Percentiles rank a stretch among this genome's conserved stretches.
Conservation (phyloP, 139 green algal genomes). For the Coccomyxa sp. region DNA sequence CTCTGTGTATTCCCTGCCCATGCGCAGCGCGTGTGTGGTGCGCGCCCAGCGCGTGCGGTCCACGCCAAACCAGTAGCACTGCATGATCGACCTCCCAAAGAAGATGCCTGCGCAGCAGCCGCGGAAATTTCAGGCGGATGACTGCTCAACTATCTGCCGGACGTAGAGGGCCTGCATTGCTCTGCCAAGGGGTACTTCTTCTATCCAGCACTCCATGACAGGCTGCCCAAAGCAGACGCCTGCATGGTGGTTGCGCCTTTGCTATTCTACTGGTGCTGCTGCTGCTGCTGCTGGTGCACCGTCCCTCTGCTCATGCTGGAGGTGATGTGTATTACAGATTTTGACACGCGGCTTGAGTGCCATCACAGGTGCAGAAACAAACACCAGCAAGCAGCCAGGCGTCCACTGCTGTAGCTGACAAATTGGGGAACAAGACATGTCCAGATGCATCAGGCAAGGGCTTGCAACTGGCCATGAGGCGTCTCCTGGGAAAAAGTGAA, state of each 20-base stretch:
- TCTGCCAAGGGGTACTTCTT: no score
- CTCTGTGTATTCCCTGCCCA: conserved; percentile 32
- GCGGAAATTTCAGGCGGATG: no score
- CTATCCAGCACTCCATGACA: no score
- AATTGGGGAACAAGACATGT: not conserved
- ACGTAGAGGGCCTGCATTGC: no score
- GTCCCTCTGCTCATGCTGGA: no score
- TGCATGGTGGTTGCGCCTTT: not conserved
- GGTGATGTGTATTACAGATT: no score
- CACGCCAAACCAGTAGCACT: conserved; percentile 40
- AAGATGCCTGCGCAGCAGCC: not conserved
- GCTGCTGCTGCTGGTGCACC: no score
- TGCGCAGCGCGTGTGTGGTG: conserved; percentile 14
- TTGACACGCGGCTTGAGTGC: no score
- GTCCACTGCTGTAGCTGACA: not conserved
- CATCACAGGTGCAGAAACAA: not conserved
- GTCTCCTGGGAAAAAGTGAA: no score
- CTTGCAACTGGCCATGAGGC: not conserved
- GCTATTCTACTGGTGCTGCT: no score
- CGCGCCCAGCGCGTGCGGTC: conserved; percentile 33
- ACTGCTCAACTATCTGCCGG: no score
- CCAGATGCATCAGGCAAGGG: not conserved
- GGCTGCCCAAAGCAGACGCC: no score
- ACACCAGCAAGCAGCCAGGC: not conserved
- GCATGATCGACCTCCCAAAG: conserved; percentile 2